These are phyloP conservation scores for Daldinia grandis DNA, from an alignment of 495 filamentous ascomycete species.

Conservation along the genomic window DNA sequence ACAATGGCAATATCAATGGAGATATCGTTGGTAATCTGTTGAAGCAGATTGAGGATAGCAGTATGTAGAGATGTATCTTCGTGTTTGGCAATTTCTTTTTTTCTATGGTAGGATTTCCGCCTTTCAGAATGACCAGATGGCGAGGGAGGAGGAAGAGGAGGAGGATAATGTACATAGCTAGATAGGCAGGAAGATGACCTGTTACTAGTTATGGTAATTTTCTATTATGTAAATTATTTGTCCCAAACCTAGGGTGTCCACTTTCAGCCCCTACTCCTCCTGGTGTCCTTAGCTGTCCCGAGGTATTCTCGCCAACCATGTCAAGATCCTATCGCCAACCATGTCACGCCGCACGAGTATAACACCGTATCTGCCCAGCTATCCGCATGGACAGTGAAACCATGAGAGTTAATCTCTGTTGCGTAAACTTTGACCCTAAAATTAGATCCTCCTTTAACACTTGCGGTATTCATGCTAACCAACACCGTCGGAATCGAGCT, in stretches of 20 bases:
- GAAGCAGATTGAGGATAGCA: not conserved
- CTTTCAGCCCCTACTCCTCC: not conserved
- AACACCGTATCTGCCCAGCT: not conserved
- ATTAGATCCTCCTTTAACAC: not conserved
- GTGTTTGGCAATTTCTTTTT: not conserved
- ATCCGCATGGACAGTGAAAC: not conserved
- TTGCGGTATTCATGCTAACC: slow-evolving; percentile 1
- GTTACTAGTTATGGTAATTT: too few species aligned
- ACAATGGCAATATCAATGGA: not conserved
- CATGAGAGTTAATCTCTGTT: not conserved
- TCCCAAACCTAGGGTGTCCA: not conserved
- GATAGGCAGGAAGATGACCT: too few species aligned
- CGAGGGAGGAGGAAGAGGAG: not conserved
- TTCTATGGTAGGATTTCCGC: not conserved
- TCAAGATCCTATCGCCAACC: not conserved
- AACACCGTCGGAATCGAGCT: not conserved
- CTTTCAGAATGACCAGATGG: not conserved
- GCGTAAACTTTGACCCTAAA: not conserved
- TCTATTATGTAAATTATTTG: not conserved
- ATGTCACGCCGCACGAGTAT: not conserved
- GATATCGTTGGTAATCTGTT: not conserved
- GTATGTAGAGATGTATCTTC: not conserved
- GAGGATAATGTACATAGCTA: too few species aligned
- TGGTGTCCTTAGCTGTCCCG: not conserved
- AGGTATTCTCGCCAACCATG: not conserved